Evolutionary conservation across 2,329 filamentous ascomycete species (phyloP), one percentile per base, ranked within the genome.

Genomic region (Claviceps purpurea): DNA sequence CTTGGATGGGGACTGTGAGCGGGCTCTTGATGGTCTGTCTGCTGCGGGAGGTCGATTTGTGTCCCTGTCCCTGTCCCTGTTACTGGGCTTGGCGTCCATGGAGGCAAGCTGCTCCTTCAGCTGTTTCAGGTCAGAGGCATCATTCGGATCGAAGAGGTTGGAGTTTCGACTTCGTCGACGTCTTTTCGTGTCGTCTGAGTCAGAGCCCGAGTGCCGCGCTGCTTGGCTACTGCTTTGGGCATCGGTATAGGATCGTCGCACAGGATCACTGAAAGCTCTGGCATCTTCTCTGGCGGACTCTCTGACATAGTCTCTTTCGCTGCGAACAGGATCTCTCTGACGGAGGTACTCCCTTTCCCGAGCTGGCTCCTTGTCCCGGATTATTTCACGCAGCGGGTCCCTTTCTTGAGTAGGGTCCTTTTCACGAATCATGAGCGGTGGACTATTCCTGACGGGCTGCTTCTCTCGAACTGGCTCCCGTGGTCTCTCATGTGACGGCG

Each of bases 31-130:
- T 47, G 26, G 59, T 55, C 51, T 50, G 7, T 46, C 43, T 34
- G 20, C 34, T 24, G 18, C 20, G 3, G 38, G 18, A 8, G 49
- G 30, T 24, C 50, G 38, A 14, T 54, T 47, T 3, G 30, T n/a
- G 20, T 54, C 50, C 5, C 24, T 47, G 7, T 54, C 50, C 3
- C 24, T 47, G 7, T 54, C 51, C 2, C 55, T 59, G 11, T 58
- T 56, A 41, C 59, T 59, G 13, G 63, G 62, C 3, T 58, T 52
- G 1, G 56, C 59, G 37, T 63, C 62, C 57, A 73, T 67, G 37
- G 72, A 69, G 18, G 74, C 70, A 34, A 77, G 63, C 57, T 78
- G 70, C 24, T 75, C 71, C 58, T 77, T 76, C 43, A 79, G 62
- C 10, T 73, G 71, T 52, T 68, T 70, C 16, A 81, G 57, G 16